Conservation (phyloP, 805 yeast genomes). For the Candida pseudoglaebosa region DNA sequence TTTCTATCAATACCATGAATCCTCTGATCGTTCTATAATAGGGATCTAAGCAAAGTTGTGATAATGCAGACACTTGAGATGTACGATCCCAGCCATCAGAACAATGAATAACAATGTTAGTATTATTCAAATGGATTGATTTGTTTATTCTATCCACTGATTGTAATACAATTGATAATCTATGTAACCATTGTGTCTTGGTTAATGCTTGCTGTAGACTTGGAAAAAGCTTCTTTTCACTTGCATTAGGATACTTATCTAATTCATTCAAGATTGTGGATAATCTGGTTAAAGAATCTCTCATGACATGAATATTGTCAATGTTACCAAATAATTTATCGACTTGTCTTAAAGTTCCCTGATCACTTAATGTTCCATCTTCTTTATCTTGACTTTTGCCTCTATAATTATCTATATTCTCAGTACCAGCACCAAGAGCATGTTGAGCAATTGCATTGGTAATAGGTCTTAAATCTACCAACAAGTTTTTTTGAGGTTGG, state of each 20-base stretch:
- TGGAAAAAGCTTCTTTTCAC: conserved; percentile 6
- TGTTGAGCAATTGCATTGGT: conserved; percentile 96
- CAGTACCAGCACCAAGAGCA: conserved; percentile 98
- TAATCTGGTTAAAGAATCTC: conserved; percentile 71
- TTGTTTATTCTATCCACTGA: conserved; percentile 76
- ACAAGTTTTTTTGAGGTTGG: conserved; percentile 50
- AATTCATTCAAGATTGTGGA: conserved; percentile 61
- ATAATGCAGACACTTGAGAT: conserved; percentile 78
- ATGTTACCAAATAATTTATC: conserved; percentile 82
- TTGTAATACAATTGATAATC: conserved; percentile 61
- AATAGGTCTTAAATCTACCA: conserved; percentile 88
- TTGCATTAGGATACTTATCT: conserved; percentile 48
- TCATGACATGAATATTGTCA: conserved; percentile 93
- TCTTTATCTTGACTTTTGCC: conserved; percentile 18
- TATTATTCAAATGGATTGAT: conserved; percentile 76
- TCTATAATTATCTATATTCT: conserved; percentile 81
- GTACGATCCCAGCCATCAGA: conserved; percentile 99
- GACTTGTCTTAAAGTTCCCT: conserved; percentile 27
- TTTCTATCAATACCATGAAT: conserved; percentile 78
- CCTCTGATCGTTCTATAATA: conserved; percentile 85
- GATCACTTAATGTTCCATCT: not conserved
- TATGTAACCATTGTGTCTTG: conserved; percentile 76
- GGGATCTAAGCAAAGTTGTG: conserved; percentile 87
- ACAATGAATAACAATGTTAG: conserved; percentile 86
- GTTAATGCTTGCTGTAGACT: conserved; percentile 48